Conservation (phyloP, 352 stramenopile species). For the Thraustochytrium sp. region DNA sequence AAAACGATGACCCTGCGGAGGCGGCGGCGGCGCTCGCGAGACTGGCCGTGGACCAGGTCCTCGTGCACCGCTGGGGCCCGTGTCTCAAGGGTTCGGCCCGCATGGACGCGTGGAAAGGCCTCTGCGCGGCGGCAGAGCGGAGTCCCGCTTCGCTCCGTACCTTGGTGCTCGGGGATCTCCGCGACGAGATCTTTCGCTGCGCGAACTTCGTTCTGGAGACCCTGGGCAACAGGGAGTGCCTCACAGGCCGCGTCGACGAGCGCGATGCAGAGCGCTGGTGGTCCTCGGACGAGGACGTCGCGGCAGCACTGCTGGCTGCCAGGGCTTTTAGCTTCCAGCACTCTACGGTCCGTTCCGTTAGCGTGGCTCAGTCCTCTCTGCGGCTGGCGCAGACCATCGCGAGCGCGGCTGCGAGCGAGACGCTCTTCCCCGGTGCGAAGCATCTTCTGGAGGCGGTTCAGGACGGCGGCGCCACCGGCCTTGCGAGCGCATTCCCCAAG, state of each 20-base stretch:
- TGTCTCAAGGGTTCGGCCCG: not conserved
- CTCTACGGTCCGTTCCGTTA: not conserved
- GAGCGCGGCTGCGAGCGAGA: not conserved
- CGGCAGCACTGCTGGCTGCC: not conserved
- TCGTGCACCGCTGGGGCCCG: not conserved
- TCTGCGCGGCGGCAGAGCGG: not conserved
- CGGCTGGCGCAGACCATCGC: slow-evolving; percentile 25
- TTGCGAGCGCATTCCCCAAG: not conserved
- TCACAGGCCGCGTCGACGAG: not conserved
- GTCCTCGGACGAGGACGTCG: slow-evolving; percentile 17
- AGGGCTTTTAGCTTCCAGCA: slow-evolving; percentile 23
- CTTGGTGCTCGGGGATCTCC: slow-evolving; percentile 10
- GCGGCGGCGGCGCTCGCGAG: not conserved
- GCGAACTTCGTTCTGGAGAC: not conserved
- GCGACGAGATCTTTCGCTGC: not conserved
- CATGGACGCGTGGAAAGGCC: not conserved
- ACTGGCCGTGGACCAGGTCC: slow-evolving; percentile 13
- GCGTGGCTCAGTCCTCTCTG: not conserved
- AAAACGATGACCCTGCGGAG: not conserved
- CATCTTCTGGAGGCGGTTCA: not conserved
- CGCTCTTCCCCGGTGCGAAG: not conserved
- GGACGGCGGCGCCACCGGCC: not conserved
- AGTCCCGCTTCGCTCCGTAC: not conserved
- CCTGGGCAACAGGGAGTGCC: not conserved
- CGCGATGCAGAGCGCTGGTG: not conserved